These are phyloP conservation scores for Tulasnella sp. DNA, from an alignment of 768 basidiomycete genomes.

Conservation along the genomic window DNA sequence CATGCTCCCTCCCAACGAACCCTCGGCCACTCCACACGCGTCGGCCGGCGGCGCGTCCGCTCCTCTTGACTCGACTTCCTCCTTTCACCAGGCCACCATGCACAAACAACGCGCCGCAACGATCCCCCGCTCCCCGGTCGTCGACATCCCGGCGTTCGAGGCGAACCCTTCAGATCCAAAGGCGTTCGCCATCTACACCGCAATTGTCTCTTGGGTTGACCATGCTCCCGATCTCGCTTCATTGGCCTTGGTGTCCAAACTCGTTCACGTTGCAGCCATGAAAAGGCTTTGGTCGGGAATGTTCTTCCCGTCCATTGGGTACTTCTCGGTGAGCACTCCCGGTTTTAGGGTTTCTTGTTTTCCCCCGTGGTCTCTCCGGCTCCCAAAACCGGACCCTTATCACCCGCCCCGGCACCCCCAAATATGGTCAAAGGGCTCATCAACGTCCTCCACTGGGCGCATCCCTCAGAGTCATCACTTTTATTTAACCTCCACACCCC, in stretches of 20 bases:
- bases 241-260: background rate
- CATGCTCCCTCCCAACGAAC: background rate
- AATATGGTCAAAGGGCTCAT: background rate
- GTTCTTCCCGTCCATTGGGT: conserved; percentile 12
- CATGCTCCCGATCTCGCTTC: conserved; percentile 4
- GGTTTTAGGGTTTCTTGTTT: background rate
- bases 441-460: background rate
- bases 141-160: background rate
- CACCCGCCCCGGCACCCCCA: background rate
- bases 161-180: background rate
- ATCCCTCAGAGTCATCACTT: background rate
- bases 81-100: background rate
- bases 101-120: background rate
- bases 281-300: conserved; percentile 6
- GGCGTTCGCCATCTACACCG: background rate
- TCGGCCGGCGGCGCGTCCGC: background rate
- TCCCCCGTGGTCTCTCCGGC: background rate
- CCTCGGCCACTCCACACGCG: background rate
- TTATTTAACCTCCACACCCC: background rate
- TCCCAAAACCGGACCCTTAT: background rate
- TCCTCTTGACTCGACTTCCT: background rate
- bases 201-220: conserved; percentile 3
- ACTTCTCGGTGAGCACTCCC: conserved; percentile 4
- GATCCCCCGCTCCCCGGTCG: background rate
- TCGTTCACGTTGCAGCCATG: conserved; percentile 1